Evolutionary conservation across 2,329 filamentous ascomycete genomes (phyloP), one percentile per base, ranked within the genome.

Genomic region (Neonectria coccinea): DNA sequence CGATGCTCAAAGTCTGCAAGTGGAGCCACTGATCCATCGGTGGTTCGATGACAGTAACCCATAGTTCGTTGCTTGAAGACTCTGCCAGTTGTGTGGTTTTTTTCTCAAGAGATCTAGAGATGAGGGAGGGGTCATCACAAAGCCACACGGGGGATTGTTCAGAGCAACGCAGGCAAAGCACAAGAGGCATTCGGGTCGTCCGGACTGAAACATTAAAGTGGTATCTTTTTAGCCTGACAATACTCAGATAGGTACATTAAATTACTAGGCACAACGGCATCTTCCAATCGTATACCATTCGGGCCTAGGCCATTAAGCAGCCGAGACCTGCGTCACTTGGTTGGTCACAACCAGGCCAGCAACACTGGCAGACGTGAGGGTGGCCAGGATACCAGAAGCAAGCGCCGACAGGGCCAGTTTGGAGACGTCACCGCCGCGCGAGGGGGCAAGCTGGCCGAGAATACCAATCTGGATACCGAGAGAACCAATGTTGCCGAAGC

Each of bases 401-500:
- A 97, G 85, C 6, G 93, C 92, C 33, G 91, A 94, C 20, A 97
- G 62, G 3, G 93, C 93, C 29, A 97, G 85, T 51, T 85, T 85
- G 4, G 92, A 90, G 11, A 97, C 90, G 71, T 96, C 92, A 62
- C 90, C 92, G 41, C 88, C 86, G 48, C 93, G 88, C 4, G 84
- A 84, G 0, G 93, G 93, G 0, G 92, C 90, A 65, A 97, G 88
- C 80, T 97, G 93, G 4, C 91, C 88, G 56, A 97, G 85, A 63
- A 97, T 92, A 82, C 93, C 93, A 66, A 97, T 96, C 80, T 97
- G 93, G 60, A 93, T 95, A 76, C 93, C 93, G 52, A 97, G 86
- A 31, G 92, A 95, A 58, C 92, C 91, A 71, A 97, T 91, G 82
- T 97, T 97, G 67, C 92, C 94, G 77, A 93, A 93, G 27, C 88